Evolutionary conservation across 2,329 filamentous ascomycete genomes (phyloP).

Genomic region (Gaeumannomyces sp.): DNA sequence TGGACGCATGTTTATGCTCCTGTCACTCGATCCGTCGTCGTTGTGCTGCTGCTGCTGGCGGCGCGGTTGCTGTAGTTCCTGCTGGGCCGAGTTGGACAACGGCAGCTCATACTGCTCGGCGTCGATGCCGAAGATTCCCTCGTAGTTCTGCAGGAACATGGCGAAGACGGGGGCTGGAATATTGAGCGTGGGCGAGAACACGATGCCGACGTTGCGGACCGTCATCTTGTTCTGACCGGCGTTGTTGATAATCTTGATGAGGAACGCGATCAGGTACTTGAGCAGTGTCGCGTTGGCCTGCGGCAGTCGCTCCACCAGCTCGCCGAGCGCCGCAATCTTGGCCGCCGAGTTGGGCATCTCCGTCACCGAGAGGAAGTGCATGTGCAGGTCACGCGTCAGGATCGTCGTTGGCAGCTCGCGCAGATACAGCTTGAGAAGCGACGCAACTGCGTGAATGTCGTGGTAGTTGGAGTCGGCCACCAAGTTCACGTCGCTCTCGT

Average conservation of each 20-base stretch:
- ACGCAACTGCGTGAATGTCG: constrained; percentile 93
- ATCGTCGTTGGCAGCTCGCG: constrained; percentile 89
- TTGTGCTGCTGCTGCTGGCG: constrained; percentile 6
- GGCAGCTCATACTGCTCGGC: constrained; percentile 59
- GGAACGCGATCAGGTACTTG: constrained; percentile 76
- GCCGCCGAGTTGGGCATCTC: constrained; percentile 69
- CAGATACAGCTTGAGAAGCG: constrained; percentile 87
- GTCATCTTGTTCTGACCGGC: constrained; percentile 95
- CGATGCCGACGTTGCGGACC: constrained; percentile 92
- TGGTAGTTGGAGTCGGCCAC: constrained; percentile 78
- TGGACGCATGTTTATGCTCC: constrained; percentile 4
- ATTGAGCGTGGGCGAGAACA: constrained; percentile 95
- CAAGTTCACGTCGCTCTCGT: constrained; percentile 84
- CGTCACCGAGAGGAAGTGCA: constrained; percentile 79
- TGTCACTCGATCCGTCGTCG: constrained; percentile 7
- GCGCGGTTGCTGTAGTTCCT: constrained; percentile 18
- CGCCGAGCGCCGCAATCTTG: constrained; percentile 70
- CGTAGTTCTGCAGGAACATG: constrained; percentile 85
- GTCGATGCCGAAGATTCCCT: constrained; percentile 71
- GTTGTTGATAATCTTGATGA: constrained; percentile 90
- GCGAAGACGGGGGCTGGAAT: constrained; percentile 94
- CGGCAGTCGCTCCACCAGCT: constrained; percentile 75
- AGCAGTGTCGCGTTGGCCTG: constrained; percentile 74
- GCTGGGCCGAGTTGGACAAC: constrained; percentile 32
- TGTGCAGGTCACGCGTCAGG: constrained; percentile 80